Percentiles rank a stretch among this genome's conserved stretches.
Evolutionary conservation across 257 asterid genomes (phyloP).

Genomic region (Scutellaria baicalensis): DNA sequence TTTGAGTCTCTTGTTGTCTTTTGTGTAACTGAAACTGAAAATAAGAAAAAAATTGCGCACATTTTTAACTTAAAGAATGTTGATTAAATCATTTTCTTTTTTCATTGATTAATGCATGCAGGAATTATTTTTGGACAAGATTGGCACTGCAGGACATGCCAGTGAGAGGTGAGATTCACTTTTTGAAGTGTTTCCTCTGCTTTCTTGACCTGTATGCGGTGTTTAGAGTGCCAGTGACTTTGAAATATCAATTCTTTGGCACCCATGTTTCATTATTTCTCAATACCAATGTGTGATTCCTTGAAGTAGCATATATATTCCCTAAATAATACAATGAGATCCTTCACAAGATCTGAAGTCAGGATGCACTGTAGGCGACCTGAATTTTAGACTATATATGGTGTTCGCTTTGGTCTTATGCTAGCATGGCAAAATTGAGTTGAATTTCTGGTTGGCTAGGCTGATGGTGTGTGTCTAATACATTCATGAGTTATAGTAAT

Average conservation of each 20-base stretch:
- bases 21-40: background rate
- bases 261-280: background rate
- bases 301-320: background rate
- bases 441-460: background rate
- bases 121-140: slow-evolving; percentile 71
- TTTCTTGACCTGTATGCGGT: background rate
- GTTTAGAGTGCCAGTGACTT: slow-evolving; percentile 7
- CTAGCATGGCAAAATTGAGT: background rate
- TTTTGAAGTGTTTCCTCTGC: background rate
- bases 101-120: slow-evolving; percentile 27
- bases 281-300: background rate
- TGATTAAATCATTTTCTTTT: slow-evolving; percentile 12
- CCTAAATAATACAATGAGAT: background rate
- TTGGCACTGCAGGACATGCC: slow-evolving; percentile 39
- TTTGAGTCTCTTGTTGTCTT: background rate
- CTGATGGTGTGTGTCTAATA: background rate
- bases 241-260: background rate
- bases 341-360: slow-evolving; percentile 7
- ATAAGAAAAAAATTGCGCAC: background rate
- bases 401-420: background rate
- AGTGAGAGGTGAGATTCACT: slow-evolving; percentile 46
- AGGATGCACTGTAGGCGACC: background rate
- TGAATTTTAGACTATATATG: background rate
- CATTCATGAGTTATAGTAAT: background rate
- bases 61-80: background rate